Percentiles rank a stretch among this genome's conserved stretches.
Conservation (phyloP, 106 monocot species). For the Dendrobium chrysotoxum region DNA sequence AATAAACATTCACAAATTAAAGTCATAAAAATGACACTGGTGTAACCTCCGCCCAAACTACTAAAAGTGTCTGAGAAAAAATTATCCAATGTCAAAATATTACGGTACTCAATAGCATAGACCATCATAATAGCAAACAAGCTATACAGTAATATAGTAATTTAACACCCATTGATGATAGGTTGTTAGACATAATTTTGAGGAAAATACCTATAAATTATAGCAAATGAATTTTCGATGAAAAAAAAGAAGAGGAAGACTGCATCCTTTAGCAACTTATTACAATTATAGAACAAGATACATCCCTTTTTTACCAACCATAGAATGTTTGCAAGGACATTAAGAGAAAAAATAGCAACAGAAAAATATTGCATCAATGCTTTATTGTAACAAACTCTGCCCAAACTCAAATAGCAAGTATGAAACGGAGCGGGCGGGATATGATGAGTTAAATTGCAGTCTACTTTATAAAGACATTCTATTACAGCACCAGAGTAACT, state of each 20-base stretch:
- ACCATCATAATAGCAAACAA: not conserved
- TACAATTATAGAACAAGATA: not conserved
- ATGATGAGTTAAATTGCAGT: not conserved
- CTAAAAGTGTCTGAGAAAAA: not conserved
- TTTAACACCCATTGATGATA: not conserved
- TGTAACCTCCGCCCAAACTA: too few species aligned
- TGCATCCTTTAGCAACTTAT: not conserved
- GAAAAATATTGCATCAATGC: not conserved
- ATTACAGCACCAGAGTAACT: not conserved
- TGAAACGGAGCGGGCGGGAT: not conserved
- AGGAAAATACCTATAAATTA: not conserved
- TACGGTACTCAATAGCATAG: not conserved
- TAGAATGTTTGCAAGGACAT: not conserved
- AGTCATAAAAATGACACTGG: not conserved
- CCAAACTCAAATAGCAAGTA: not conserved
- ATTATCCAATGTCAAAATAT: not conserved
- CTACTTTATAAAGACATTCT: not conserved
- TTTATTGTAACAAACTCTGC: not conserved
- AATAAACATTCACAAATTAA: not conserved
- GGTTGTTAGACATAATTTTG: not conserved
- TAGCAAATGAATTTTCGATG: not conserved
- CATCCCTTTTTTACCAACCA: not conserved
- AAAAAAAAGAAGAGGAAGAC: not conserved
- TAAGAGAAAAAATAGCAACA: not conserved
- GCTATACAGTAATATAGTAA: not conserved